A percentile compares a stretch with the other conserved stretches of the same genome.
Conservation (phyloP, 2,329 filamentous ascomycete species). For the Neofusicoccum laricinum region DNA sequence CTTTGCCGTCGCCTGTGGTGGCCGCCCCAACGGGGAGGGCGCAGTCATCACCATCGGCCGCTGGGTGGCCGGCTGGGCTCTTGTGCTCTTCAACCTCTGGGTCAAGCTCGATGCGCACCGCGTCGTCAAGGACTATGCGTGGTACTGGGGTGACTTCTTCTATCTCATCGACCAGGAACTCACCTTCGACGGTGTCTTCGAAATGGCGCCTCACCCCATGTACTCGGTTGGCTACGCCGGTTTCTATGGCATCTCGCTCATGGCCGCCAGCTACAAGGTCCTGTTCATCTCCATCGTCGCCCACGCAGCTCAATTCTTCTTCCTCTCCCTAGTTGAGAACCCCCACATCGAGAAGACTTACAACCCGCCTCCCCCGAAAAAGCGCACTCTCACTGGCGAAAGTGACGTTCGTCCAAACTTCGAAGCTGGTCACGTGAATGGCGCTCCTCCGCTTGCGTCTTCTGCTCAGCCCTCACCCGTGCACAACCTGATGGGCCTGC, state of each 20-base stretch:
- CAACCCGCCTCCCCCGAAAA: constrained; percentile 79
- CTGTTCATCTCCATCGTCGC: constrained; percentile 95
- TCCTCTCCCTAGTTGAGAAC: constrained; percentile 88
- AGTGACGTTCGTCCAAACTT: constrained; percentile 22
- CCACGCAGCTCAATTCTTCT: constrained; percentile 90
- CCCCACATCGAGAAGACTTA: constrained; percentile 98
- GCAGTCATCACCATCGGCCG: constrained; percentile 66
- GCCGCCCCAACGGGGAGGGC: constrained; percentile 70
- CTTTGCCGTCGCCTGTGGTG: constrained; percentile 85
- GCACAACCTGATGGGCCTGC: constrained; percentile 78
- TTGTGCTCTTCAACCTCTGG: constrained; percentile 95
- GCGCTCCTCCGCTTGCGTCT: constrained; percentile 39
- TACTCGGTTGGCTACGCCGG: constrained; percentile 97
- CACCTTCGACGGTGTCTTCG: constrained; percentile 97
- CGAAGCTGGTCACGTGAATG: constrained; percentile 37
- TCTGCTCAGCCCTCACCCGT: constrained; percentile 61
- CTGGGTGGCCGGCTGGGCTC: constrained; percentile 72
- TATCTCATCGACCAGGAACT: constrained; percentile 96
- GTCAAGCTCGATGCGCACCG: constrained; percentile 97
- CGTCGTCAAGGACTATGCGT: constrained; percentile 97
- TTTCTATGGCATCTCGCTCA: constrained; percentile 97
- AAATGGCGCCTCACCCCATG: constrained; percentile 98
- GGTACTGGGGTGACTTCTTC: constrained; percentile 99
- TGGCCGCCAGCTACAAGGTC: constrained; percentile 97
- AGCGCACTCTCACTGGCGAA: constrained; percentile 29